A percentile compares a stretch with the other conserved stretches of the same genome.
phyloP scores from a whole-genome alignment of 2,329 filamentous ascomycete genomes.

The Colletotrichum magnum region DNA sequence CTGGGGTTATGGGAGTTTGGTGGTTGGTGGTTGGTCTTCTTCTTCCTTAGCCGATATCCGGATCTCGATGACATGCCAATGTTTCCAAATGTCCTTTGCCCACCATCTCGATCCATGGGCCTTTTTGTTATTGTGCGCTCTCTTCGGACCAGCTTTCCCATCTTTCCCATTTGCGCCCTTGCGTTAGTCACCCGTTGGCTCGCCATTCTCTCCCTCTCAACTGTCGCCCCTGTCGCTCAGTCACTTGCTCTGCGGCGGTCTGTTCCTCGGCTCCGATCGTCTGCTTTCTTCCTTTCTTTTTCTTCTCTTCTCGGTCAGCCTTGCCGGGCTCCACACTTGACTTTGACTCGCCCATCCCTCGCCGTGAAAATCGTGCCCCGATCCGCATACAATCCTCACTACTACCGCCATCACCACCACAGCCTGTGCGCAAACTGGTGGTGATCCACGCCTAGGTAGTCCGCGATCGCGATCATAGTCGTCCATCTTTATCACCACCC shows the following conservation, averaged over 20 bases:
- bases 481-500: background rate
- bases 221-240: no score
- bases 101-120: slow-evolving; percentile 5
- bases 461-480: slow-evolving; percentile 12
- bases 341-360: no score
- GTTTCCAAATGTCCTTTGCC: background rate
- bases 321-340: no score
- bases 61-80: slow-evolving; percentile 37
- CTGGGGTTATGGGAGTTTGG: no score
- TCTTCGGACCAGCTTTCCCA: background rate
- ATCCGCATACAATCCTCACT: no score
- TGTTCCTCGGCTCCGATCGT: no score
- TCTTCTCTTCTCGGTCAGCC: no score
- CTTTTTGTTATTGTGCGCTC: background rate
- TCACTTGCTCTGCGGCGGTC: no score
- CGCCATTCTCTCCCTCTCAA: no score
- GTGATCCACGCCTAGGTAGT: background rate
- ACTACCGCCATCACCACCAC: background rate
- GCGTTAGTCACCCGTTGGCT: background rate
- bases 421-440: slow-evolving; percentile 7
- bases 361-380: no score
- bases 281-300: no score
- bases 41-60: background rate
- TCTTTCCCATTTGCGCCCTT: slow-evolving; percentile 15
- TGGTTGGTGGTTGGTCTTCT: no score